These are phyloP conservation scores for Phytophthora boehmeriae DNA, from an alignment of 352 stramenopile species.

Conservation along the genomic window DNA sequence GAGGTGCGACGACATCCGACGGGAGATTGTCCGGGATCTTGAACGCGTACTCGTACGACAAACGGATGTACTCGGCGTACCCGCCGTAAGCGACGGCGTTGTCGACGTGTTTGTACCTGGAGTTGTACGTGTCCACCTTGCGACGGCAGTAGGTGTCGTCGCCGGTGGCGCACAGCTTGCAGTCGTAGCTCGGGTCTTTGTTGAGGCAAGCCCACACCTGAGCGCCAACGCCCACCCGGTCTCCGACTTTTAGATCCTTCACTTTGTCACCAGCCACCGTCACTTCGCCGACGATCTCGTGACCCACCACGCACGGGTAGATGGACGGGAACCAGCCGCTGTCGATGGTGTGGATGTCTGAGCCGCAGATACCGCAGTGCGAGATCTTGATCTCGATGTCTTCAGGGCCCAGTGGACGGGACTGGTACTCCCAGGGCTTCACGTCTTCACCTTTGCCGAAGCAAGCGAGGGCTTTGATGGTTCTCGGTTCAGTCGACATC, in stretches of 20 bases:
- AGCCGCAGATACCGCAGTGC: slow-evolving; percentile 66
- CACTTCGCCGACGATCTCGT: slow-evolving; percentile 68
- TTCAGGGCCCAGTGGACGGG: slow-evolving; percentile 43
- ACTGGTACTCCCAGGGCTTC: slow-evolving; percentile 51
- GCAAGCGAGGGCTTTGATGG: slow-evolving; percentile 50
- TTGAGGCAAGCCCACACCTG: slow-evolving; percentile 74
- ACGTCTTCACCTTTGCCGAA: slow-evolving; percentile 38
- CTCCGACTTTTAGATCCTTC: slow-evolving; percentile 67
- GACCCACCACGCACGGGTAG: slow-evolving; percentile 59
- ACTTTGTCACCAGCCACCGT: slow-evolving; percentile 51
- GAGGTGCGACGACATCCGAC: slow-evolving; percentile 54
- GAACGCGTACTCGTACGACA: slow-evolving; percentile 71
- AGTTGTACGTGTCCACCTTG: slow-evolving; percentile 11
- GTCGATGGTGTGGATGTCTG: slow-evolving; percentile 62
- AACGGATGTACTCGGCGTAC: slow-evolving; percentile 74
- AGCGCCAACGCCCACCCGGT: slow-evolving; percentile 86
- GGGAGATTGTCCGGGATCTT: slow-evolving; percentile 73
- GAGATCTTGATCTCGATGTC: slow-evolving; percentile 72
- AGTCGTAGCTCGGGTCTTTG: slow-evolving; percentile 54
- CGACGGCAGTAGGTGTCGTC: no score
- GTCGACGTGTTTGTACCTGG: slow-evolving; percentile 57
- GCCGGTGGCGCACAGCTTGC: slow-evolving; percentile 61
- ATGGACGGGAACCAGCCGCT: slow-evolving; percentile 46
- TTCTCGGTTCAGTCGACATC: slow-evolving; percentile 37
- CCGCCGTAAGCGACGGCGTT: slow-evolving; percentile 51